These are phyloP conservation scores for Tetrapyrgos nigripes DNA, from an alignment of 1,284 basidiomycete species.

Conservation along the genomic window DNA sequence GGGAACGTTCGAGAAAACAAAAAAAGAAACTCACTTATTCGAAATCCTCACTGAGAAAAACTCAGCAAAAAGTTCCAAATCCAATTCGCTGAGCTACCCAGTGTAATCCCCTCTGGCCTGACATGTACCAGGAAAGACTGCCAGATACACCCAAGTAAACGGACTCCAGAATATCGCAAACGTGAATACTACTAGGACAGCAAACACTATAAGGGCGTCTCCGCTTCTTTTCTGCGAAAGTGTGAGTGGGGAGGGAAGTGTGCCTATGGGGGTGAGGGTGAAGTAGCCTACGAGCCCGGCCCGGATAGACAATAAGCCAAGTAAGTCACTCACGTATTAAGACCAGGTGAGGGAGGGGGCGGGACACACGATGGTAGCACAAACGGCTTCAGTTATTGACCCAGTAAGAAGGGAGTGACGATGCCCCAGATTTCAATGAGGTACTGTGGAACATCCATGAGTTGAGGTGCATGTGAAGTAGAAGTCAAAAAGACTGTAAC, in stretches of 20 bases:
- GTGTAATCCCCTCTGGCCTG: slow-evolving; percentile 75
- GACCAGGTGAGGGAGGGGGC: slow-evolving; percentile 2
- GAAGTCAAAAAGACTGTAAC: not conserved
- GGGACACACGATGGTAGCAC: slow-evolving; percentile 61
- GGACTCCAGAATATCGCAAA: slow-evolving; percentile 80
- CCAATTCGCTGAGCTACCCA: slow-evolving; percentile 68
- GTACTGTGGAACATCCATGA: slow-evolving; percentile 32
- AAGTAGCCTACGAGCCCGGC: slow-evolving; percentile 78
- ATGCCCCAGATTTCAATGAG: slow-evolving; percentile 74
- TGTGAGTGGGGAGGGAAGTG: slow-evolving; percentile 53
- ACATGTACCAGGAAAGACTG: slow-evolving; percentile 74
- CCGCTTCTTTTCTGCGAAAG: slow-evolving; percentile 63
- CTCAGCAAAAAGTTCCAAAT: slow-evolving; percentile 78
- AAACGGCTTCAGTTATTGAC: slow-evolving; percentile 64
- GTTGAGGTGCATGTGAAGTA: not conserved
- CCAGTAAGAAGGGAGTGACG: slow-evolving; percentile 65
- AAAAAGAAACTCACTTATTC: slow-evolving; percentile 35
- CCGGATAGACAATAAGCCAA: slow-evolving; percentile 29
- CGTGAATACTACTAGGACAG: slow-evolving; percentile 78
- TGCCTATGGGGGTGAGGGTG: slow-evolving; percentile 61
- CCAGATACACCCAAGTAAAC: slow-evolving; percentile 58
- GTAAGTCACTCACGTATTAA: not conserved
- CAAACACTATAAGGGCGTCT: slow-evolving; percentile 75
- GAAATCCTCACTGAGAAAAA: slow-evolving; percentile 77
- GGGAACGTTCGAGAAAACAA: not conserved